These are phyloP conservation scores for Boechera stricta DNA, from an alignment of 345 rosid species.

Conservation along the genomic window DNA sequence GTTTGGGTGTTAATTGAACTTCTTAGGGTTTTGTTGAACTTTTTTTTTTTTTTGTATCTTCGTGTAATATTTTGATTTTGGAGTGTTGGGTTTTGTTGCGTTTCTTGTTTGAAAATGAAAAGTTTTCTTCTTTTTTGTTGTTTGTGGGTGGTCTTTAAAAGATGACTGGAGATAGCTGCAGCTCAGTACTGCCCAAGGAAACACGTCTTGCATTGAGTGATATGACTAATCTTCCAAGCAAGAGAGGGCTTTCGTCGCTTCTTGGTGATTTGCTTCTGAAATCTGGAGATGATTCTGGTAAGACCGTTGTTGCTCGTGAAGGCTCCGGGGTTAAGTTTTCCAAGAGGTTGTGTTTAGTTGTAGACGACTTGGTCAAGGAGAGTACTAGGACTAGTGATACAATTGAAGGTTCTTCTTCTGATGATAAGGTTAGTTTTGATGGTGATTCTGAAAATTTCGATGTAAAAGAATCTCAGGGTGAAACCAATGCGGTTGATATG, in stretches of 20 bases:
- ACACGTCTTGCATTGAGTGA: slow-evolving; percentile 58
- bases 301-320: slow-evolving; percentile 33
- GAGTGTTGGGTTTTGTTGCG: slow-evolving; percentile 13
- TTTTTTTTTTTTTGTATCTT: background rate
- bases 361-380: slow-evolving; percentile 56
- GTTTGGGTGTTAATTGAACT: background rate
- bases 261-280: slow-evolving; percentile 48
- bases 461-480: slow-evolving; percentile 46
- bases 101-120: slow-evolving; percentile 3
- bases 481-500: slow-evolving; percentile 28
- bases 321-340: slow-evolving; percentile 46
- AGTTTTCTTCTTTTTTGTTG: background rate
- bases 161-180: slow-evolving; percentile 64
- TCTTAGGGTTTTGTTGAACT: slow-evolving; percentile 10
- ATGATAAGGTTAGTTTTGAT: slow-evolving; percentile 32
- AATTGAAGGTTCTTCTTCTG: slow-evolving; percentile 36
- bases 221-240: slow-evolving; percentile 62
- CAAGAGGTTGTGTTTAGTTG: slow-evolving; percentile 57
- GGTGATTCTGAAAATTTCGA: slow-evolving; percentile 40
- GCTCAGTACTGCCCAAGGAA: slow-evolving; percentile 39
- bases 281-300: slow-evolving; percentile 49
- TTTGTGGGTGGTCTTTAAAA: slow-evolving; percentile 13
- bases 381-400: slow-evolving; percentile 45
- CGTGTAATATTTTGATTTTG: background rate
- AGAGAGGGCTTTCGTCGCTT: slow-evolving; percentile 59